phyloP scores from a whole-genome alignment of 345 rosid genomes.

The Linum trigynum region DNA sequence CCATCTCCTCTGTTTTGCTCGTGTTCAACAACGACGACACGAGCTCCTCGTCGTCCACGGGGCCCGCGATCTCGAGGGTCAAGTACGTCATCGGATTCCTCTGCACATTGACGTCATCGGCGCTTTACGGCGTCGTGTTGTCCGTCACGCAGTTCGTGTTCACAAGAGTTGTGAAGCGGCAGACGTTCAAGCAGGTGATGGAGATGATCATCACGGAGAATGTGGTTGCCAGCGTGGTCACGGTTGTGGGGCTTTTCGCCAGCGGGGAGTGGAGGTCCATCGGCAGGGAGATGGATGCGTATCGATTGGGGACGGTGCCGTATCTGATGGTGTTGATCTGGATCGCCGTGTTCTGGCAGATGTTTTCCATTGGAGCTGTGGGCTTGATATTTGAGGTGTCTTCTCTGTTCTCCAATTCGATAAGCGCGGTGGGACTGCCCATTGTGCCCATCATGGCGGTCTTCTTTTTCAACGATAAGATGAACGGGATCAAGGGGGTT shows the following conservation, averaged over 20 bases:
- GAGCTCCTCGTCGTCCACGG: neutral
- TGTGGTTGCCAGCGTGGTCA: neutral
- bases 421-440: conserved; percentile 9
- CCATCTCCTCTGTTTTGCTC: conserved; percentile 14
- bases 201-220: conserved; percentile 22
- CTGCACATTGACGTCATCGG: conserved; percentile 38
- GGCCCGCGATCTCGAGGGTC: conserved; percentile 6
- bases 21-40: neutral
- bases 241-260: conserved; percentile 12
- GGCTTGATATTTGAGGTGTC: conserved; percentile 20
- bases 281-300: conserved; percentile 11
- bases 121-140: conserved; percentile 26
- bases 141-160: conserved; percentile 26
- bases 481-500: conserved; percentile 11
- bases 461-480: conserved; percentile 14
- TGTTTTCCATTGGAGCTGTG: conserved; percentile 7
- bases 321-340: conserved; percentile 14
- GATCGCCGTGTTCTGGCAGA: conserved; percentile 23
- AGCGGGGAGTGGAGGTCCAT: conserved; percentile 20
- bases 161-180: conserved; percentile 23
- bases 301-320: conserved; percentile 9
- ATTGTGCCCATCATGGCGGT: conserved; percentile 18
- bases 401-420: conserved; percentile 20
- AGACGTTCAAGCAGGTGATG: conserved; percentile 26
- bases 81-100: conserved; percentile 32